Conservation (phyloP, 768 basidiomycete species). For the Leccinum subtestaceum region DNA sequence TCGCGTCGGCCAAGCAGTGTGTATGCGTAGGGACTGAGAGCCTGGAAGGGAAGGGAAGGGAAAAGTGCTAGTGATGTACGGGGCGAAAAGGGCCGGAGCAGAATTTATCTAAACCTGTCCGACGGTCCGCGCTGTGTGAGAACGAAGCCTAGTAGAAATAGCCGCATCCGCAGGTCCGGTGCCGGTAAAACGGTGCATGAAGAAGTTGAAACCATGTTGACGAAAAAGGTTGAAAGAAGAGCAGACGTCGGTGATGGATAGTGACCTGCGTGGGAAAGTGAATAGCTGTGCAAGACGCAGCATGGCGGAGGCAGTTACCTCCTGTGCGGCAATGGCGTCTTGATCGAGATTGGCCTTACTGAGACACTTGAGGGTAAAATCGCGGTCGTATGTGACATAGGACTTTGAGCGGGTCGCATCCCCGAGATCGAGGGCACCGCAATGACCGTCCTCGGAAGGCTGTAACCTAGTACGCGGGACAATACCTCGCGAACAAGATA, state of each 20-base stretch:
- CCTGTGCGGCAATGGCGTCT: slow-evolving; percentile 86
- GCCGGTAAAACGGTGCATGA: slow-evolving; percentile 86
- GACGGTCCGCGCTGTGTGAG: too few relatives aligned
- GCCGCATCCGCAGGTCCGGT: slow-evolving; percentile 24
- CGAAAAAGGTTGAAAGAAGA: slow-evolving; percentile 80
- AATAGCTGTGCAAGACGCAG: slow-evolving; percentile 4
- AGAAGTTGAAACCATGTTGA: slow-evolving; percentile 77
- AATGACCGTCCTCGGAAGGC: slow-evolving; percentile 53
- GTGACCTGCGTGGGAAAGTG: slow-evolving; percentile 56
- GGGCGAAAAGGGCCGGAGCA: too few relatives aligned
- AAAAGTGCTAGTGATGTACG: too few relatives aligned
- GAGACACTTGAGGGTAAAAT: slow-evolving; percentile 95
- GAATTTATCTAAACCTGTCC: too few relatives aligned
- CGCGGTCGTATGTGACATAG: slow-evolving; percentile 60
- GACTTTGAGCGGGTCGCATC: slow-evolving; percentile 33
- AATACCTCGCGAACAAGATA: slow-evolving; percentile 82
- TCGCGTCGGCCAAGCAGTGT: too few relatives aligned
- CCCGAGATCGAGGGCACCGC: slow-evolving; percentile 56
- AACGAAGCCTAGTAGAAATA: too few relatives aligned
- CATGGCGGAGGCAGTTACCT: slow-evolving; percentile 48
- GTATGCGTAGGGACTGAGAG: too few relatives aligned
- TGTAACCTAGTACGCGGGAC: slow-evolving; percentile 29
- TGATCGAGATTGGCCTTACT: slow-evolving; percentile 91
- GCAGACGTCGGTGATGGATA: slow-evolving; percentile 84
- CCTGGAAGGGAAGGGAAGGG: too few relatives aligned